phyloP scores from a whole-genome alignment of 176 grass and related monocot genomes.

The Urochloa ruziziensis region DNA sequence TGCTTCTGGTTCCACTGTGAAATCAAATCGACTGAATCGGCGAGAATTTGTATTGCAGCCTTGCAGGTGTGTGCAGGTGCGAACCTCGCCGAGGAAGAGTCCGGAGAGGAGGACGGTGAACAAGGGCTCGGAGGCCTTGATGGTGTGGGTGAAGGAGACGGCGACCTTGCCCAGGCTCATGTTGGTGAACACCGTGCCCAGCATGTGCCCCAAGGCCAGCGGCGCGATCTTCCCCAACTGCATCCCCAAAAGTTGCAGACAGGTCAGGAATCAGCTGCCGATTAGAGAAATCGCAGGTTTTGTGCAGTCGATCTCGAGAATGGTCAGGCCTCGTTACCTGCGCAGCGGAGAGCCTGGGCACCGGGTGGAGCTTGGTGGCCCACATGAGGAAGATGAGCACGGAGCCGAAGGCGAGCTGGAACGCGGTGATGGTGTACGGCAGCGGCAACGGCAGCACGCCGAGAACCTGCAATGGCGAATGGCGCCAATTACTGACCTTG shows the following conservation, averaged over 20 bases:
- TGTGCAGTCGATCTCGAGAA: neutral
- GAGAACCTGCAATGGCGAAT: slow-evolving; percentile 47
- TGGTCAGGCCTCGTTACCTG: slow-evolving; percentile 58
- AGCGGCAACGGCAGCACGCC: slow-evolving; percentile 49
- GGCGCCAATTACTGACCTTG: neutral
- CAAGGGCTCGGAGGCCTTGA: slow-evolving; percentile 91
- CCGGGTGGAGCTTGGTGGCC: slow-evolving; percentile 51
- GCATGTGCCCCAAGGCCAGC: slow-evolving; percentile 69
- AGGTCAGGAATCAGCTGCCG: neutral
- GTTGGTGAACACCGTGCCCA: slow-evolving; percentile 92
- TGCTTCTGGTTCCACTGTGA: neutral
- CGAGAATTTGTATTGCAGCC: neutral
- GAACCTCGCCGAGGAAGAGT: slow-evolving; percentile 81
- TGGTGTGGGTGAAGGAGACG: slow-evolving; percentile 95
- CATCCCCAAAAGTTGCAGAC: neutral
- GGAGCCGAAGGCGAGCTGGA: slow-evolving; percentile 80
- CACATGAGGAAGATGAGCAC: slow-evolving; percentile 75
- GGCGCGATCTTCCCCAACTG: slow-evolving; percentile 72
- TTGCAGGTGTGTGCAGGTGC: neutral
- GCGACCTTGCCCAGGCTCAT: slow-evolving; percentile 89
- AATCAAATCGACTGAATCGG: neutral
- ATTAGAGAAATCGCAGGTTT: neutral
- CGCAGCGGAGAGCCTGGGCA: slow-evolving; percentile 50
- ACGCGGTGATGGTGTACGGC: slow-evolving; percentile 76
- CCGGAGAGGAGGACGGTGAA: slow-evolving; percentile 89